phyloP scores from a whole-genome alignment of 2,329 filamentous ascomycete species.

The Fusarium xyrophilum region DNA sequence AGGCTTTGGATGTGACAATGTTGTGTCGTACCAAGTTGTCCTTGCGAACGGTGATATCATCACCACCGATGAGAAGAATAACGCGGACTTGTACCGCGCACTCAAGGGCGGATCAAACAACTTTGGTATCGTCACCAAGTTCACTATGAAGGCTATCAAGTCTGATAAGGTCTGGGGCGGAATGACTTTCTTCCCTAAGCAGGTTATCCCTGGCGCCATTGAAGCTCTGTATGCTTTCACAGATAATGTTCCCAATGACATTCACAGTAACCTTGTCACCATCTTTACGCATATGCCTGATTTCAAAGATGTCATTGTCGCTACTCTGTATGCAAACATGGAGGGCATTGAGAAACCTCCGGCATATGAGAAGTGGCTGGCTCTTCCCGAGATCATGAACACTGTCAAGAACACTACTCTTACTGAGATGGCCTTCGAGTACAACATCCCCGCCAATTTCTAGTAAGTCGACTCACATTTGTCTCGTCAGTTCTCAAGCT shows the following conservation, averaged over 20 bases:
- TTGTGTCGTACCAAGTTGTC: conserved; percentile 56
- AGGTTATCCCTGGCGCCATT: conserved; percentile 15
- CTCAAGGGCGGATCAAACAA: conserved; percentile 53
- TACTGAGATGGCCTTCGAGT: conserved; percentile 25
- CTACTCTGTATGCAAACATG: conserved; percentile 23
- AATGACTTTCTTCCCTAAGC: conserved; percentile 25
- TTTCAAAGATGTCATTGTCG: conserved; percentile 18
- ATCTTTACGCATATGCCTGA: conserved; percentile 20
- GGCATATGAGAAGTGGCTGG: conserved; percentile 28
- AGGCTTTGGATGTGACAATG: conserved; percentile 57
- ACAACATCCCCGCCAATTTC: conserved; percentile 24
- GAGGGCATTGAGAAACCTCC: conserved; percentile 16
- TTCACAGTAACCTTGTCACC: conserved; percentile 16
- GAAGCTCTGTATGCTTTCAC: conserved; percentile 5
- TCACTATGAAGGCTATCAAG: conserved; percentile 40
- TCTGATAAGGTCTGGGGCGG: conserved; percentile 24
- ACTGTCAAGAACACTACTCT: conserved; percentile 28
- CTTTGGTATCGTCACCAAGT: conserved; percentile 48
- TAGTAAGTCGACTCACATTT: conserved; percentile 1
- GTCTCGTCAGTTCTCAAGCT: background rate
- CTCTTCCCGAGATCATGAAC: conserved; percentile 22
- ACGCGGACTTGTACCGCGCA: conserved; percentile 55
- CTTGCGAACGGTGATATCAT: conserved; percentile 55
- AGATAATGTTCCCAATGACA: conserved; percentile 19
- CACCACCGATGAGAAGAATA: conserved; percentile 45